These are phyloP conservation scores for Curvularia sp. DNA, from an alignment of 2,329 filamentous ascomycete genomes.

Conservation along the genomic window DNA sequence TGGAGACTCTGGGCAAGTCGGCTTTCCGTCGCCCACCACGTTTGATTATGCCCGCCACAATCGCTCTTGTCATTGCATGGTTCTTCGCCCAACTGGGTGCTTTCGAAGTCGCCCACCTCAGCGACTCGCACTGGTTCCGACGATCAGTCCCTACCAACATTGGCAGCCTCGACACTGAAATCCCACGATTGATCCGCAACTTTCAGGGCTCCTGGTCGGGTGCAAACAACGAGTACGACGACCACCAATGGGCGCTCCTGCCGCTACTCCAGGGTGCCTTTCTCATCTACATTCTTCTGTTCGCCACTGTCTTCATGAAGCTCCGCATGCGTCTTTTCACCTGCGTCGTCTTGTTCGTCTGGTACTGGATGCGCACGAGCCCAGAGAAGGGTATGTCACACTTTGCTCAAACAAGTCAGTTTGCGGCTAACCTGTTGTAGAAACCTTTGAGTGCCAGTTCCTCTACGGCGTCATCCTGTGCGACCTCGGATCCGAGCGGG, in stretches of 20 bases:
- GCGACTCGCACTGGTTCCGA: constrained; percentile 61
- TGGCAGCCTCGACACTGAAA: constrained; percentile 55
- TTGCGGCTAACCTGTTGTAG: constrained; percentile 40
- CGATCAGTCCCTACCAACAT: constrained; percentile 57
- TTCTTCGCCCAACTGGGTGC: constrained; percentile 58
- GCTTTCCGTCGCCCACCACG: constrained; percentile 62
- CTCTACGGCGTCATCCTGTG: constrained; percentile 61
- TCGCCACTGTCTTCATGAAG: constrained; percentile 58
- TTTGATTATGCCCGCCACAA: constrained; percentile 60
- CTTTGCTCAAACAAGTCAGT: neutral
- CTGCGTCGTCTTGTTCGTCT: constrained; percentile 56
- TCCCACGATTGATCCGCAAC: constrained; percentile 55
- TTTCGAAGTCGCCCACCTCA: constrained; percentile 57
- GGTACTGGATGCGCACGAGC: constrained; percentile 59
- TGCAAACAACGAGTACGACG: constrained; percentile 60
- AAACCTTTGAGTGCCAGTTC: constrained; percentile 63
- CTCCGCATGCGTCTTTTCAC: constrained; percentile 58
- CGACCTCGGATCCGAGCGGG: constrained; percentile 58
- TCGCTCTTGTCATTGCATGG: constrained; percentile 61
- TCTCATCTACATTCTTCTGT: constrained; percentile 59
- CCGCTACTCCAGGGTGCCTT: constrained; percentile 60
- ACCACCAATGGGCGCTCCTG: constrained; percentile 64
- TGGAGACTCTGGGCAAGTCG: constrained; percentile 60
- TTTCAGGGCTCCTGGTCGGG: constrained; percentile 61
- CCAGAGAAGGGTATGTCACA: constrained; percentile 55